Evolutionary conservation across 306 rosid species (phyloP), one percentile per base, ranked within the genome.

Genomic region (Sesbania bispinosa): DNA sequence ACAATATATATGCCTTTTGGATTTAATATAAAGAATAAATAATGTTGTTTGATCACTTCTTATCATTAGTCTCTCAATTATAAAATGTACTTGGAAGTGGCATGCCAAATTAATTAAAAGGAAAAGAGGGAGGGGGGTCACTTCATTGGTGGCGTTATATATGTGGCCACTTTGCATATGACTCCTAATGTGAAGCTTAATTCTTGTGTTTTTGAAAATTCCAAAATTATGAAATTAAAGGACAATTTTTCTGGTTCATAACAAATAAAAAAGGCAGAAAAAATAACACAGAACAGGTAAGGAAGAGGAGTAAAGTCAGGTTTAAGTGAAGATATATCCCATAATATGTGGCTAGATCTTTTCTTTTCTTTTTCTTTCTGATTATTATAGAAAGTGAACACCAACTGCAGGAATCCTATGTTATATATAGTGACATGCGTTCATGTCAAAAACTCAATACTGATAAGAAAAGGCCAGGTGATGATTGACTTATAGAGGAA

Each of bases 81-180:
- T 41, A 16, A 42, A 55, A 26, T 4, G 24, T 5, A 23, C 38
- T 53, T 23, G 54, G 65, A 42, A 38, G 51, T n/a, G n/a, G 36
- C 30, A 55, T 26, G 42, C 5, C 8, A 4, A 47, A 3, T 38
- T 9, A n/a, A n/a, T n/a, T 2, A 9, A 38, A 38, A 38, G n/a
- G 13, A 63, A n/a, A n/a, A n/a, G n/a, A n/a, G n/a, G n/a, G n/a
- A n/a, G n/a, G n/a, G 18, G 10, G 18, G 16, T 55, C 54, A 26
- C 54, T 55, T 69, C 24, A 20, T 68, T 68, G 63, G 48, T 50
- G 9, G 15, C 62, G n/a, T n/a, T n/a, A 52, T 68, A 48, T 19
- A 19, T 21, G 63, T 52, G 51, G 9, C 33, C 47, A 35, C 50
- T 11, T 32, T 8, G 33, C 13, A 30, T 48, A 21, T n/a, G n/a